These are phyloP conservation scores for Candida sojae DNA, from an alignment of 1,139 yeast species.

Conservation along the genomic window DNA sequence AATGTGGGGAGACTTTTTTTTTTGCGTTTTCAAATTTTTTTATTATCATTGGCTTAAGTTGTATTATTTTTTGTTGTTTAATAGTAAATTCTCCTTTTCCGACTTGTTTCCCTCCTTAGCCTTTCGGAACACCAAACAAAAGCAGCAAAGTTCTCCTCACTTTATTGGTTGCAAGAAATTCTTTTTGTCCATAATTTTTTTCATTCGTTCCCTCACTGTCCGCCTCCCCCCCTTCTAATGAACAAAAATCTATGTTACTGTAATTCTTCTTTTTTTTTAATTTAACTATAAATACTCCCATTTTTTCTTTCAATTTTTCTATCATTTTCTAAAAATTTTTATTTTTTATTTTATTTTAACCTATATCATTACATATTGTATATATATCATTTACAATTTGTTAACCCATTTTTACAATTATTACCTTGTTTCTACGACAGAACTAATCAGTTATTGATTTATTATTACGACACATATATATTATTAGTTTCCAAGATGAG, in stretches of 20 bases:
- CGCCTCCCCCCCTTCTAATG: not conserved
- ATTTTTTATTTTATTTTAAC: not conserved
- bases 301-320: not conserved
- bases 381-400: not conserved
- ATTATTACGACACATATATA: not conserved
- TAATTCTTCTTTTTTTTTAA: too few relatives aligned
- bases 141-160: too few relatives aligned
- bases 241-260: too few relatives aligned
- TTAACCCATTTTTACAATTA: not conserved
- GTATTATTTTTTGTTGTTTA: too few relatives aligned
- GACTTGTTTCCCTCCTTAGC: not conserved
- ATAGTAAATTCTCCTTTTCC: not conserved
- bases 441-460: not conserved
- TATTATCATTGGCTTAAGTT: too few relatives aligned
- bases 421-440: not conserved
- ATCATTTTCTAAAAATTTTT: not conserved
- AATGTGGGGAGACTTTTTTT: not conserved
- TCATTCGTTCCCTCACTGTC: not conserved
- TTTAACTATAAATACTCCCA: not conserved
- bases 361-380: not conserved
- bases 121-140: too few relatives aligned
- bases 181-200: not conserved
- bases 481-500: slow-evolving; percentile 14
- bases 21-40: too few relatives aligned
- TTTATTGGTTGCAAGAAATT: not conserved